Evolutionary conservation across 2,329 filamentous ascomycete genomes (phyloP).

Genomic region (Clarireedia hainanense): DNA sequence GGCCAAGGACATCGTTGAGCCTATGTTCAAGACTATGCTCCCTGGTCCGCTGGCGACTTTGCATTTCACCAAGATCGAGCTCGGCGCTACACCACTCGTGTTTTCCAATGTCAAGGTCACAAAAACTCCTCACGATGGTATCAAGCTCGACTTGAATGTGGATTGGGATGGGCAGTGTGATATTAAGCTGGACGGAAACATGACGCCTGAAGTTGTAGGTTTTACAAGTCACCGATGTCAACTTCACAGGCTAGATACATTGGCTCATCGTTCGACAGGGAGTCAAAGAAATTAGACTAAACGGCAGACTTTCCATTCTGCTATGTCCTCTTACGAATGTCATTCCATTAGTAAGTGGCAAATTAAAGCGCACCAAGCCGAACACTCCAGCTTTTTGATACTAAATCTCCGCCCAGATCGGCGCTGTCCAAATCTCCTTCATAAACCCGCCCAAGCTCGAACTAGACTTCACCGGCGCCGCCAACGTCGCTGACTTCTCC

Average conservation of each 20-base stretch:
- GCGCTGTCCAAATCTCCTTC: not conserved
- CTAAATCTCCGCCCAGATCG: not conserved
- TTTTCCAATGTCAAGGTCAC: not conserved
- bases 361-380: not conserved
- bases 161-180: not conserved
- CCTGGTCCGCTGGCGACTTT: not conserved
- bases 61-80: not conserved
- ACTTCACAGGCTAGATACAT: not conserved
- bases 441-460: not conserved
- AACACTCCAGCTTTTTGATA: not conserved
- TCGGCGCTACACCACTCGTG: not conserved
- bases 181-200: not conserved
- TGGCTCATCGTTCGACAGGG: not conserved
- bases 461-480: not conserved
- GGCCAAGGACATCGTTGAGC: not conserved
- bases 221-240: not conserved
- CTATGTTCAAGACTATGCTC: not conserved
- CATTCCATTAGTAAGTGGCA: not conserved
- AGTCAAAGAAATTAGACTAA: not conserved
- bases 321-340: not conserved
- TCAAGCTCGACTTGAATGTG: not conserved
- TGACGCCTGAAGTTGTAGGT: not conserved
- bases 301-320: not conserved
- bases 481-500: not conserved
- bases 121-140: not conserved